Evolutionary conservation across 495 filamentous ascomycete genomes (phyloP).

Genomic region (Penicillium paxilli): DNA sequence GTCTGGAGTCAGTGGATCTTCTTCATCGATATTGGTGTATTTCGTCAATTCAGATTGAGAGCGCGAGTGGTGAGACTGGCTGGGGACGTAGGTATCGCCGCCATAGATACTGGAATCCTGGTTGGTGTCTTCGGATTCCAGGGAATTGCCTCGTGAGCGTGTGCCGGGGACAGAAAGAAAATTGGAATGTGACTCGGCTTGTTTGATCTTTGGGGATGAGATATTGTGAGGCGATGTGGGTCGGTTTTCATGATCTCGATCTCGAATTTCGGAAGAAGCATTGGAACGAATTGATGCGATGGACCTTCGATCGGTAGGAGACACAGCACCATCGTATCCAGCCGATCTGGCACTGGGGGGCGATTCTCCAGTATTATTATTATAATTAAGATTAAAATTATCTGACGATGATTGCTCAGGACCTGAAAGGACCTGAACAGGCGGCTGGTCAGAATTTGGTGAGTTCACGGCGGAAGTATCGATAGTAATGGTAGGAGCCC

Average conservation of each 20-base stretch:
- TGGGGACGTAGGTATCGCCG: slow-evolving; percentile 48
- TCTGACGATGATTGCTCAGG: slow-evolving; percentile 48
- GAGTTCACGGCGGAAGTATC: slow-evolving; percentile 68
- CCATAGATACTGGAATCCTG: slow-evolving; percentile 52
- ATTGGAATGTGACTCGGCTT: slow-evolving; percentile 50
- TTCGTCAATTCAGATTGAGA: slow-evolving; percentile 34
- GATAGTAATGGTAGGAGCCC: slow-evolving; percentile 71
- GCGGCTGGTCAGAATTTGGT: slow-evolving; percentile 22
- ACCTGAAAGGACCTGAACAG: slow-evolving; percentile 28
- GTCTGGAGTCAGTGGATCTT: slow-evolving; percentile 67
- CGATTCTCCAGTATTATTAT: slow-evolving; percentile 21
- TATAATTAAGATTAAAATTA: slow-evolving; percentile 39
- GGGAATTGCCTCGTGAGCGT: slow-evolving; percentile 64
- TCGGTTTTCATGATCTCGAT: slow-evolving; percentile 64
- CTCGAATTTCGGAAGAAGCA: slow-evolving; percentile 70
- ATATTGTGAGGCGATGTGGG: slow-evolving; percentile 92
- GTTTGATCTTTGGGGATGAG: slow-evolving; percentile 64
- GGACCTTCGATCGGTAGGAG: slow-evolving; percentile 60
- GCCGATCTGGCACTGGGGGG: slow-evolving; percentile 39
- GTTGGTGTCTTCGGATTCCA: slow-evolving; percentile 59
- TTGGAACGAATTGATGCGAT: slow-evolving; percentile 54
- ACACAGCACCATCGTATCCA: slow-evolving; percentile 39
- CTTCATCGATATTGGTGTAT: slow-evolving; percentile 45
- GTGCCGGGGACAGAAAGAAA: slow-evolving; percentile 63
- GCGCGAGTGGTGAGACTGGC: slow-evolving; percentile 33